Evolutionary conservation across 805 yeast genomes (phyloP), one percentile per base, ranked within the genome.

Genomic region (Schwanniomyces yamadae): DNA sequence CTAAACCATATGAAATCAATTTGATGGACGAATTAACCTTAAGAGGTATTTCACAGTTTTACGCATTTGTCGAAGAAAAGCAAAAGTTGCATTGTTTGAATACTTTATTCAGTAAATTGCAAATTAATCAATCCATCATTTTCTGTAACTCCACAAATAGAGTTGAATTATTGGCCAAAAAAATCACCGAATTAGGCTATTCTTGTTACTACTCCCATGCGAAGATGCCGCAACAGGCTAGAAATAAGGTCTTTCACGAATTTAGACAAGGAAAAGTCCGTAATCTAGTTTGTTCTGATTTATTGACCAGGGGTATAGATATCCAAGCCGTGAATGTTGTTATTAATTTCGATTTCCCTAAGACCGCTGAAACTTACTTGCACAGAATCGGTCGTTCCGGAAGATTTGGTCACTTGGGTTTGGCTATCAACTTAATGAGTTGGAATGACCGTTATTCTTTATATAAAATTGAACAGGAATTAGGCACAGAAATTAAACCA

Each of bases 351-450:
- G 99, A 93, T 63, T 93, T 93, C 83, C 99, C 99, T 43, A 91
- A 91, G 63, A 88, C 84, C 36, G 97, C 98, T 6, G 99, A 93
- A 64, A 93, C 98, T 26, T 93, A 93, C 61, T 76, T 93, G 52
- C 99, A 93, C 70, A 85, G 98, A 76, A 93, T 91, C 52, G 98
- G 98, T 75, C 88, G 99, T 73, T 89, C 97, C 6, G 98, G 99
- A 50, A 86, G 99, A 74, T 93, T 87, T 56, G 99, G 99, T 48
- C 99, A 93, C 62, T 79, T 90, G 57, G 99, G 99, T 74, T 76
- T 93, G 59, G 99, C 99, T 21, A 89, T 93, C 57, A 93, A 93
- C 68, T 77, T 93, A 54, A 88, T 93, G 70, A 87, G 90, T 62
- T 91, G 97, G 96, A 82, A 89, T 55, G 99, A 93, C 61, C 80